These are phyloP conservation scores for Aspergillus ibericus DNA, from an alignment of 2,329 filamentous ascomycete genomes.

Conservation along the genomic window DNA sequence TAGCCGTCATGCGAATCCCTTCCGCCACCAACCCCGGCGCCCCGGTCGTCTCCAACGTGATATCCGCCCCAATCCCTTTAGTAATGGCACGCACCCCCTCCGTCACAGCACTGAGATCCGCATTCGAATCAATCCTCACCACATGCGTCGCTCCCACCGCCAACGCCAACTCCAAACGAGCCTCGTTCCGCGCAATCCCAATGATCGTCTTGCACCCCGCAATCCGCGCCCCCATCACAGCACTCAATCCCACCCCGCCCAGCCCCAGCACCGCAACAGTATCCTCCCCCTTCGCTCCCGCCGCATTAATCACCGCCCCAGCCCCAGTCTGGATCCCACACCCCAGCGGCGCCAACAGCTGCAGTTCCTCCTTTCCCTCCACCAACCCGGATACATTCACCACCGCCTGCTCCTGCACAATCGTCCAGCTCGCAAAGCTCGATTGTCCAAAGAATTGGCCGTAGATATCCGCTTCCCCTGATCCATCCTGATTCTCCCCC, in stretches of 20 bases:
- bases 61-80: slow-evolving; percentile 43
- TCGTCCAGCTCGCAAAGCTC: slow-evolving; percentile 43
- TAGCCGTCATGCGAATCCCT: slow-evolving; percentile 44
- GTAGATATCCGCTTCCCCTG: slow-evolving; percentile 25
- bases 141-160: slow-evolving; percentile 44
- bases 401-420: slow-evolving; percentile 42
- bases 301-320: slow-evolving; percentile 8
- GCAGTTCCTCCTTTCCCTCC: slow-evolving; percentile 31
- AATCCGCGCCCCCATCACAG: slow-evolving; percentile 52
- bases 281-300: neutral
- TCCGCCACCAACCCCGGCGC: slow-evolving; percentile 45
- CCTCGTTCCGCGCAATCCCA: slow-evolving; percentile 41
- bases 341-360: slow-evolving; percentile 25
- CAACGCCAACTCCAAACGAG: slow-evolving; percentile 40
- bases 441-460: slow-evolving; percentile 53
- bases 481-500: neutral
- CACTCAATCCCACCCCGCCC: slow-evolving; percentile 49
- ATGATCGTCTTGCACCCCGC: slow-evolving; percentile 41
- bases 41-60: slow-evolving; percentile 55
- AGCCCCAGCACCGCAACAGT: slow-evolving; percentile 40
- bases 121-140: slow-evolving; percentile 31
- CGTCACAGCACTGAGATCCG: slow-evolving; percentile 26
- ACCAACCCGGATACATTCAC: slow-evolving; percentile 45
- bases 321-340: slow-evolving; percentile 9
- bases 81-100: slow-evolving; percentile 38